Percentiles rank a stretch among this genome's conserved stretches.
Evolutionary conservation across 176 grass and related monocot genomes (phyloP).

Genomic region (Thinopyrum elongatum): DNA sequence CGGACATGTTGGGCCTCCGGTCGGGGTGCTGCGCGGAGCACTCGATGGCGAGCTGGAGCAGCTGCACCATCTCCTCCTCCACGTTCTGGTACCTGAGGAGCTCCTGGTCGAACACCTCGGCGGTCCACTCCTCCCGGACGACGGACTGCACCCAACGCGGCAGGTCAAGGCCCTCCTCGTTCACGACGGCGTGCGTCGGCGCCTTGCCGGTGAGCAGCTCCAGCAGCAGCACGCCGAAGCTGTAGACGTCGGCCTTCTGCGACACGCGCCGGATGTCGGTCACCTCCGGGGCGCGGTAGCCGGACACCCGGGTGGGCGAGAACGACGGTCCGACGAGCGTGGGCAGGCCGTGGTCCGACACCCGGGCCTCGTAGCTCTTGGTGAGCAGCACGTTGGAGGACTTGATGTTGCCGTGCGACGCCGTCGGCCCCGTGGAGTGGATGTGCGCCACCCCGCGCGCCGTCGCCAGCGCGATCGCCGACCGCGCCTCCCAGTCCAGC

Average conservation of each 20-base stretch:
- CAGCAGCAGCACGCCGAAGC: constrained; percentile 78
- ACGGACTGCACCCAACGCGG: constrained; percentile 96
- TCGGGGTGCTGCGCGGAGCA: constrained; percentile 91
- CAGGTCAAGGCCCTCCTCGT: constrained; percentile 90
- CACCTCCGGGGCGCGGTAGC: constrained; percentile 93
- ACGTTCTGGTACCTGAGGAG: constrained; percentile 82
- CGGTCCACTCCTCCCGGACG: constrained; percentile 87
- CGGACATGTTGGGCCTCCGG: constrained; percentile 67
- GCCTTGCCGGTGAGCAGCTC: constrained; percentile 97
- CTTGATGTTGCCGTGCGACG: constrained; percentile 99
- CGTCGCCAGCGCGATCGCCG: constrained; percentile 63
- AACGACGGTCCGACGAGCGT: constrained; percentile 63
- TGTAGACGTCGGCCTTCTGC: constrained; percentile 79
- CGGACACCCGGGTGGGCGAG: constrained; percentile 58
- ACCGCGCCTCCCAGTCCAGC: constrained; percentile 87
- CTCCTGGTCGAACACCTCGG: constrained; percentile 97
- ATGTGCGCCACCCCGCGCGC: constrained; percentile 74
- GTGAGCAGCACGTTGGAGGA: constrained; percentile 97
- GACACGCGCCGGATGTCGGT: constrained; percentile 78
- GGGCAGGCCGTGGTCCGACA: constrained; percentile 93
- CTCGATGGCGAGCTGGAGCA: constrained; percentile 96
- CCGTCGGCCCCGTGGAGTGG: constrained; percentile 57
- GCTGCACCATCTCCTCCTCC: constrained; percentile 98
- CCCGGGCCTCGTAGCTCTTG: constrained; percentile 74
- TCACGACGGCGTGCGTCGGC: constrained; percentile 85